Conservation (phyloP, 495 filamentous ascomycete genomes). For the Lentithecium fluviatile region DNA sequence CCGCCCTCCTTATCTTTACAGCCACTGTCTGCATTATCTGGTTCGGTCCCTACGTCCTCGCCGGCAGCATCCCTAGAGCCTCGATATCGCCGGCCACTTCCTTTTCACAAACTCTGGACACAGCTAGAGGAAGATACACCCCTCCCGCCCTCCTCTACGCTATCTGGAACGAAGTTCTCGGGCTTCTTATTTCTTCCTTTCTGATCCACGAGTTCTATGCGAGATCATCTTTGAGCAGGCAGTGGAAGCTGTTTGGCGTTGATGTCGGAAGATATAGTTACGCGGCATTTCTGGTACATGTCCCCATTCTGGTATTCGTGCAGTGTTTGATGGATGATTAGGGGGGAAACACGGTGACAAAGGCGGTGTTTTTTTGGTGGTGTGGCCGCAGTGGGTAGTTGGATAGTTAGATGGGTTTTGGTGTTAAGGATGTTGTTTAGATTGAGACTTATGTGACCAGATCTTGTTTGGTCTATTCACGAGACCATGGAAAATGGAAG, state of each 20-base stretch:
- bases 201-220: neutral
- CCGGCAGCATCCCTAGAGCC: too few species aligned
- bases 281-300: slow-evolving; percentile 18
- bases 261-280: slow-evolving; percentile 18
- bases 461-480: too few species aligned
- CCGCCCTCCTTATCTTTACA: neutral
- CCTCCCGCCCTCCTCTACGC: neutral
- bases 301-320: neutral
- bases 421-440: too few species aligned
- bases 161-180: neutral
- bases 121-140: neutral
- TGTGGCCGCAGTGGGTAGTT: too few species aligned
- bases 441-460: too few species aligned
- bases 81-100: too few species aligned
- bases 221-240: neutral
- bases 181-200: neutral
- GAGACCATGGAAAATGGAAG: too few species aligned
- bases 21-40: neutral
- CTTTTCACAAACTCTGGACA: neutral
- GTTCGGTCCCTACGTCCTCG: neutral
- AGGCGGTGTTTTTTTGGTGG: too few species aligned
- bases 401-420: too few species aligned
- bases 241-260: neutral
- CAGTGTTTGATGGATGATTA: slow-evolving; percentile 13
- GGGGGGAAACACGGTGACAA: too few species aligned